Evolutionary conservation across 2,329 filamentous ascomycete genomes (phyloP), one percentile per base, ranked within the genome.

Genomic region (Alternaria atra): DNA sequence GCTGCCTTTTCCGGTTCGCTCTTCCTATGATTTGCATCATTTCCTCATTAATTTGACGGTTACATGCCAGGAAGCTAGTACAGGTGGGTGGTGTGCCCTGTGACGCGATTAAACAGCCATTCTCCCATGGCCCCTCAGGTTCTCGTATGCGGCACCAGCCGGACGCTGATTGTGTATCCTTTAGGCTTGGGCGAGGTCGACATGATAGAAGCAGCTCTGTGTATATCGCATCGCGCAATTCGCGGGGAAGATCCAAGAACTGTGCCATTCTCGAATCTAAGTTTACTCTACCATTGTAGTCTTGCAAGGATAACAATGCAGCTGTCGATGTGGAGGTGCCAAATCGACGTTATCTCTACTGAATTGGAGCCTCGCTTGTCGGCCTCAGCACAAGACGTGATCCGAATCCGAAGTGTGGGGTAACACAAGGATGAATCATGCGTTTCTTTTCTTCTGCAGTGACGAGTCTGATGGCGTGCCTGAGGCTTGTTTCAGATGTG

Each of bases 171-270:
- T 68, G 58, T 13, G 63, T 68, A 13, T 73, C 66, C 29, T 63
- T 55, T 15, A 67, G 50, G 4, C 47, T 52, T 9, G 75, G 74
- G 23, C 57, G 59, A 8, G 71, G 67, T 27, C 65, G 63, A 42
- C 68, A 64, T 29, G 60, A 62, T 13, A 70, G 72, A 29, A 78
- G 52, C 29, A 77, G 44, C 25, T 68, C 67, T 35, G 57, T 63
- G 61, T 77, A 77, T 37, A 78, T 72, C 62, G 74, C 67, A 40
- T 78, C 76, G 15, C 76, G 70, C 44, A 78, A 48, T 61, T 78
- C 76, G 15, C 74, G 66, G 9, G 75, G 76, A 7, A 77, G 63
- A 27, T 61, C 57, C 15, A 76, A 53, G 53, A 78, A 72, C 5
- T 64, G 60, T n/a, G 67, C 39, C 72, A 74, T 75, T 20, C n/a